Evolutionary conservation across 345 rosid species (phyloP), one percentile per base, ranked within the genome.

Genomic region (Eucalyptus cladocalyx): DNA sequence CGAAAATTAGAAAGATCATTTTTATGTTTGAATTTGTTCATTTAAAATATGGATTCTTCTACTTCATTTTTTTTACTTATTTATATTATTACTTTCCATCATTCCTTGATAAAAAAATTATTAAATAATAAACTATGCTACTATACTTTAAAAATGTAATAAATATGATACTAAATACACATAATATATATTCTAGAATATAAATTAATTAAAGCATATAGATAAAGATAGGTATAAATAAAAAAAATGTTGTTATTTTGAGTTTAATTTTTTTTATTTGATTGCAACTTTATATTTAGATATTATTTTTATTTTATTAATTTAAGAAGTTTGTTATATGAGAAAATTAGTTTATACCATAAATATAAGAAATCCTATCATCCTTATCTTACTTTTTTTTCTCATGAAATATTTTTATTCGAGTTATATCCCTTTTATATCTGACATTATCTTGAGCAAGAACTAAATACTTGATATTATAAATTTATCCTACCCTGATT

Each of bases 331-430:
- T 62, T 28, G 4, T 30, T 62, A 28, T 62, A 28, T 6, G 4
- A 53, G 26, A 53, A 53, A 53, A 21, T 5, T 62, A 30, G 9
- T 30, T 30, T 30, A 62, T 62, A 12, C 5, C 8, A 62, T 28
- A 30, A 30, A 62, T 30, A 30, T 62, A 62, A 28, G 34, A 28
- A 62, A 62, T 62, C 8, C 0, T 28, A 60, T 60, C 5, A 28
- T 4, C 17, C 2, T 13, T 30, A 62, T 62, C 0, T 8, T 2
- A 30, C 18, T 13, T 62, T 2, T 12, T 13, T 28, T 30, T 1
- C 67, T 28, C 9, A 62, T 5, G 34, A 62, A 60, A 28, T 62
- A 62, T 28, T 62, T 2, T 28, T 30, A 62, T 60, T 11, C 1
- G 0, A 28, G 34, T 62, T 62, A 28, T 30, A 12, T 28, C 3